Evolutionary conservation across 2,329 filamentous ascomycete species (phyloP), one percentile per base, ranked within the genome.

Genomic region (Arthrobotrys iridis): DNA sequence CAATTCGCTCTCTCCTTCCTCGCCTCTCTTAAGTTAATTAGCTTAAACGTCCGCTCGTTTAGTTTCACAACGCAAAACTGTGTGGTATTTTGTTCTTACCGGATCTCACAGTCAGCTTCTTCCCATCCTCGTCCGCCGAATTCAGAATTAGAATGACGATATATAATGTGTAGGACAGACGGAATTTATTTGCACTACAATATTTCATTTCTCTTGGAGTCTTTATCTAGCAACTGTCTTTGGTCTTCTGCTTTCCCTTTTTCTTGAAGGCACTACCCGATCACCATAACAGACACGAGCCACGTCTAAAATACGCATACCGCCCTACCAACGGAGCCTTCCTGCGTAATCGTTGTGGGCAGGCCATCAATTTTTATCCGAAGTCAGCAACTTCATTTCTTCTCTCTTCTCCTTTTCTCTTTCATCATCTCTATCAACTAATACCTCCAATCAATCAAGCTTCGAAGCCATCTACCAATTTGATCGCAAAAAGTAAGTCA

Each of bases 71-170:
- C 70, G 62, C 70, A 66, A 28, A 62, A 58, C 15, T 22, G 35
- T 67, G 70, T 74, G 60, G 70, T 37, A 74, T 74, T 74, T 66
- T 30, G 35, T 40, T 33, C 30, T 30, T 26, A 4, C 30, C 10
- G 6, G 30, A 24, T 20, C 18, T 37, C 7, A 2, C 43, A 26
- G 8, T 8, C n/a, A 6, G 20, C 28, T 35, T 6, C 3, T 11
- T 30, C 11, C 18, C 28, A 15, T 37, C 37, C 50, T 18, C 18
- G 8, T 18, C 50, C 8, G 26, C 30, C 18, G 11, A 52, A 18
- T 52, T 52, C 13, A 52, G 4, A 30, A 22, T 37, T 55, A 15
- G n/a, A n/a, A 22, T 24, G 22, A 35, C 24, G 50, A 22, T 37
- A 24, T 55, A 55, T 55, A 30, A 55, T 55, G 50, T 24, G 37